A percentile compares a stretch with the other conserved stretches of the same genome.
Evolutionary conservation across 2,329 filamentous ascomycete species (phyloP).

Genomic region (Davidsoniella australis): DNA sequence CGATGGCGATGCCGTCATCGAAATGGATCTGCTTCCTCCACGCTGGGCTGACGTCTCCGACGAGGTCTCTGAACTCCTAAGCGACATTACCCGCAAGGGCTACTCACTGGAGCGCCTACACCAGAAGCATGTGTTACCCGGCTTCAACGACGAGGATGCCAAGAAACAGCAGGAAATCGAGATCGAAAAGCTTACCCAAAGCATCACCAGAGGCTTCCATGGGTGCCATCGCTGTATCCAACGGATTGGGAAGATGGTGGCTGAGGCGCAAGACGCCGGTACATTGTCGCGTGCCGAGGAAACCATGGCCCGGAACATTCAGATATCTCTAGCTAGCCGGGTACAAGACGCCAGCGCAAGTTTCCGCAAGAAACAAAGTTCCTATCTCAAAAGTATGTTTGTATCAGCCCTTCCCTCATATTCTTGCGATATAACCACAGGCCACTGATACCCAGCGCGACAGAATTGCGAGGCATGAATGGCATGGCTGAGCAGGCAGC

Average conservation of each 20-base stretch:
- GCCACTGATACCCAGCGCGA: not conserved
- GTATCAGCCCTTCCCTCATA: not conserved
- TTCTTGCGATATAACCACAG: not conserved
- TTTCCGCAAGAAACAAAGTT: constrained; percentile 94
- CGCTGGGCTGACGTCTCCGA: constrained; percentile 93
- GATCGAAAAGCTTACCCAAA: constrained; percentile 79
- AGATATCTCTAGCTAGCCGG: constrained; percentile 71
- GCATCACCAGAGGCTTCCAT: constrained; percentile 78
- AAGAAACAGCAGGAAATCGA: constrained; percentile 74
- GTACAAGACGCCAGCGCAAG: constrained; percentile 83
- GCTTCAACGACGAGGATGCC: constrained; percentile 87
- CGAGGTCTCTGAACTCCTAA: constrained; percentile 71
- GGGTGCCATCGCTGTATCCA: constrained; percentile 80
- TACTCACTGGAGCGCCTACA: constrained; percentile 80
- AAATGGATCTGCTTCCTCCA: constrained; percentile 92
- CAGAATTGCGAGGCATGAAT: constrained; percentile 59
- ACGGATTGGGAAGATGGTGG: constrained; percentile 72
- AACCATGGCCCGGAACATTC: constrained; percentile 90
- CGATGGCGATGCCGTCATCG: constrained; percentile 87
- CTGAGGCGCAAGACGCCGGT: constrained; percentile 56
- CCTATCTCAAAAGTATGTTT: constrained; percentile 72
- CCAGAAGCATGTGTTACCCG: constrained; percentile 89
- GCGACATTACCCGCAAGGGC: constrained; percentile 66
- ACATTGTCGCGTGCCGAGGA: constrained; percentile 70
- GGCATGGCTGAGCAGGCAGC: constrained; percentile 28